These are phyloP conservation scores for Psilocybe sp. DNA, from an alignment of 768 basidiomycete genomes.

Conservation along the genomic window DNA sequence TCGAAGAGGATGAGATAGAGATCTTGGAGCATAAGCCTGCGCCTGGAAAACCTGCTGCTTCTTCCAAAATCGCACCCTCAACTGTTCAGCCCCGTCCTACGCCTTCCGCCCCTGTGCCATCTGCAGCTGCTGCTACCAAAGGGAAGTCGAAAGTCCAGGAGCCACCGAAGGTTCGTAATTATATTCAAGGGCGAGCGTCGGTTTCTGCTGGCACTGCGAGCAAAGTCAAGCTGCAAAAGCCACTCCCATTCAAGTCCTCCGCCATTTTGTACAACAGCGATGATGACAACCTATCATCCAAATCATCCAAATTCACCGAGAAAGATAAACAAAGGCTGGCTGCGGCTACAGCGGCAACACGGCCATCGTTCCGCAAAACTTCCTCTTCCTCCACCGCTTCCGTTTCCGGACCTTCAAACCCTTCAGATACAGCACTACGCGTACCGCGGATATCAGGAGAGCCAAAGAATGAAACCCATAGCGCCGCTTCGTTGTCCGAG, in stretches of 20 bases:
- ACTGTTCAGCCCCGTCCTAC: too few relatives aligned
- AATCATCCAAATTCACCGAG: slow-evolving; percentile 21
- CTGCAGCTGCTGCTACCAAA: too few relatives aligned
- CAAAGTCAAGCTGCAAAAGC: not conserved
- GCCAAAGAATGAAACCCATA: too few relatives aligned
- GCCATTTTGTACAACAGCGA: not conserved
- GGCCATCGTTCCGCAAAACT: slow-evolving; percentile 43
- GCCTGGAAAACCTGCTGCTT: too few relatives aligned
- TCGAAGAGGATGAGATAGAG: not conserved
- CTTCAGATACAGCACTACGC: slow-evolving; percentile 3
- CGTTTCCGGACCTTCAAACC: slow-evolving; percentile 2
- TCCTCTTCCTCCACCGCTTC: slow-evolving; percentile 4
- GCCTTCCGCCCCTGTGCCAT: too few relatives aligned
- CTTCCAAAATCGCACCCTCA: too few relatives aligned
- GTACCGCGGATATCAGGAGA: slow-evolving; percentile 26
- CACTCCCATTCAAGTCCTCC: slow-evolving; percentile 3
- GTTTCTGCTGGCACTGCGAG: not conserved
- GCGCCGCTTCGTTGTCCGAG: too few relatives aligned
- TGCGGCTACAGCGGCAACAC: slow-evolving; percentile 26
- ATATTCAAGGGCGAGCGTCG: slow-evolving; percentile 12
- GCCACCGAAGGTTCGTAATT: not conserved
- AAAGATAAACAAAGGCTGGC: slow-evolving; percentile 33
- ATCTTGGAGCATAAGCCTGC: too few relatives aligned
- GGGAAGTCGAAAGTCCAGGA: too few relatives aligned
- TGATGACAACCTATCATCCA: slow-evolving; percentile 8